A percentile compares a stretch with the other conserved stretches of the same genome.
These are phyloP conservation scores for Candida yuanshanica DNA, from an alignment of 805 yeast species.

Conservation along the genomic window DNA sequence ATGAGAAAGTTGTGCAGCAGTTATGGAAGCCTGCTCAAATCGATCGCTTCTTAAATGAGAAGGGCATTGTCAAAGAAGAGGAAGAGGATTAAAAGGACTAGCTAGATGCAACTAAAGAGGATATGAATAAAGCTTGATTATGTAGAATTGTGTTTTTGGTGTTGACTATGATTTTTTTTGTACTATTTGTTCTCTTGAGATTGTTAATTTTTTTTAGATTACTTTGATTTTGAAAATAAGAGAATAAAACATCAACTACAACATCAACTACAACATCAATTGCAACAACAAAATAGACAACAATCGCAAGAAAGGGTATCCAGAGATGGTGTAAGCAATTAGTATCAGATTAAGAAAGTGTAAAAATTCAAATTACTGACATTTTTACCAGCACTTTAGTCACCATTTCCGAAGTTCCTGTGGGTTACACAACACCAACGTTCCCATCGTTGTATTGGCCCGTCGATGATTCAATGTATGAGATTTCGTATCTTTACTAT, in stretches of 20 bases:
- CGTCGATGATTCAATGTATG: conserved; percentile 29
- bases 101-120: background rate
- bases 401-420: conserved; percentile 55
- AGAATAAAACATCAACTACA: too few species aligned
- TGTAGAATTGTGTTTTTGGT: too few species aligned
- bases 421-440: conserved; percentile 71
- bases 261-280: too few species aligned
- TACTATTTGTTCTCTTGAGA: too few species aligned
- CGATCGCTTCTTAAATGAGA: conserved; percentile 61
- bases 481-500: conserved; percentile 57
- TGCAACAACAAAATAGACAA: too few species aligned
- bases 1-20: conserved; percentile 49
- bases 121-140: background rate
- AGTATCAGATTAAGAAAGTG: too few species aligned
- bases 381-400: conserved; percentile 26
- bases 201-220: too few species aligned
- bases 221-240: too few species aligned
- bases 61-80: conserved; percentile 62
- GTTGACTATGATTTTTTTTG: too few species aligned
- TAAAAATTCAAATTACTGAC: too few species aligned
- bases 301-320: too few species aligned
- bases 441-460: conserved; percentile 87
- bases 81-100: conserved; percentile 30
- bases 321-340: background rate
- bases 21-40: conserved; percentile 81